Base-by-base conservation (phyloP, 2,329 filamentous ascomycete species). In the Sphaerulina populicola region DNA sequence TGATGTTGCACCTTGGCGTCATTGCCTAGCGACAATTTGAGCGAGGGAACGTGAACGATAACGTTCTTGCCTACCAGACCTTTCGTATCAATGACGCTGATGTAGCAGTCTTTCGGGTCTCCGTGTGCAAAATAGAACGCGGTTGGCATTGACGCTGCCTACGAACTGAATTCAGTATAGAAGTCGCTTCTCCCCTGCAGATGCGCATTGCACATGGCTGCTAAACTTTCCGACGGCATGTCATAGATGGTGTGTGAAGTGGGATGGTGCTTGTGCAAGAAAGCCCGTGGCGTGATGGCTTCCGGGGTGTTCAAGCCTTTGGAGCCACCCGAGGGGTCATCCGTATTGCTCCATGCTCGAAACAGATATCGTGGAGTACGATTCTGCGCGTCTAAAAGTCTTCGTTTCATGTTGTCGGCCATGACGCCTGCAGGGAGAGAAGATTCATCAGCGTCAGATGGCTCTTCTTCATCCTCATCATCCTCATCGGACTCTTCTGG, bases 11-110 rank as follows among this genome's bases (percentile, higher is more conserved):
- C 44, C 18, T 18, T 18, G 18, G 18, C 18, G 8, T 2, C 4
- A 15, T 21, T 2, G 11, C 38, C 37, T 7, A 44, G 8, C 12
- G 44, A 21, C 11, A 35, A 33, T 9, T 29, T 18, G 8, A 49
- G 40, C 8, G 12, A 15, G 6, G 31, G 39, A 27, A 49, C 47
- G 31, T 49, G 47, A 7, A 44, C 15, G 31, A 49, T 49, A 4
- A 30, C 31, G 18, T 49, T 49, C 9, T 21, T 18, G 4, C 31
- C 27, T 14, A 14, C n/a, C 10, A 51, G 41, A 15, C 23, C 33
- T 30, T 39, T 51, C 2, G 48, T 51, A 23, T 51, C 48, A 18
- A 51, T 51, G 35, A 51, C 30, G n/a, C 48, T 51, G 40, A 51
- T 51, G 36, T 30, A 39, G 15, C 38, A 30, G 2, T 11, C 23